Conservation (phyloP, 495 filamentous ascomycete genomes). For the Penicillium fimorum region DNA sequence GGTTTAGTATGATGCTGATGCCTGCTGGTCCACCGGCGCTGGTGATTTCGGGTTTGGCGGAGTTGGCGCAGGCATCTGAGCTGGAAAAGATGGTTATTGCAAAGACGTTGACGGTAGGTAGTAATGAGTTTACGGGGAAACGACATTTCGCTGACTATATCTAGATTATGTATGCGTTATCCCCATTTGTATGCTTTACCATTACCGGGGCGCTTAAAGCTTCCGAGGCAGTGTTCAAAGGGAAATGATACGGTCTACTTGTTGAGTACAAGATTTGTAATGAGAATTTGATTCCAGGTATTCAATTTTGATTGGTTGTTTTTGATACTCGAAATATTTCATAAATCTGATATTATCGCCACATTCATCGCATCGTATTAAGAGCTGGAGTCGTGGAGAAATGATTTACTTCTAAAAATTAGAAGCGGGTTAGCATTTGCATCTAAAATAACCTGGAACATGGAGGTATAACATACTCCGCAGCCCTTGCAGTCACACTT, state of each 20-base stretch:
- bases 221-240: conserved; percentile 31
- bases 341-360: not conserved
- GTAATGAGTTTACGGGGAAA: conserved; percentile 21
- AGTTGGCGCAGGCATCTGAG: conserved; percentile 38
- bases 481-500: conserved; percentile 47
- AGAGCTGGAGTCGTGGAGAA: not conserved
- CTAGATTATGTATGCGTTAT: conserved; percentile 51
- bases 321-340: not conserved
- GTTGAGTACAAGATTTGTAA: not conserved
- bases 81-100: conserved; percentile 66
- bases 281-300: not conserved
- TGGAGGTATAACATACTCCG: conserved; percentile 38
- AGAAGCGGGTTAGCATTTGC: not conserved
- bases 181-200: conserved; percentile 51
- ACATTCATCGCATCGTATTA: not conserved
- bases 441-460: conserved; percentile 4
- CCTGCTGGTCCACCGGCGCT: conserved; percentile 65
- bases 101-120: conserved; percentile 59
- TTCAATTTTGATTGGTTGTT: not conserved
- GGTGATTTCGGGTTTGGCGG: conserved; percentile 64
- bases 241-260: conserved; percentile 18
- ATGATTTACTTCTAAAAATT: conserved; percentile 6
- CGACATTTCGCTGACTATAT: not conserved
- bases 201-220: conserved; percentile 51
- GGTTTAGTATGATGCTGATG: conserved; percentile 77